Percentiles rank a stretch among this genome's conserved stretches.
These are phyloP conservation scores for Ogataea pignaliae DNA, from an alignment of 805 yeast genomes.

Conservation along the genomic window DNA sequence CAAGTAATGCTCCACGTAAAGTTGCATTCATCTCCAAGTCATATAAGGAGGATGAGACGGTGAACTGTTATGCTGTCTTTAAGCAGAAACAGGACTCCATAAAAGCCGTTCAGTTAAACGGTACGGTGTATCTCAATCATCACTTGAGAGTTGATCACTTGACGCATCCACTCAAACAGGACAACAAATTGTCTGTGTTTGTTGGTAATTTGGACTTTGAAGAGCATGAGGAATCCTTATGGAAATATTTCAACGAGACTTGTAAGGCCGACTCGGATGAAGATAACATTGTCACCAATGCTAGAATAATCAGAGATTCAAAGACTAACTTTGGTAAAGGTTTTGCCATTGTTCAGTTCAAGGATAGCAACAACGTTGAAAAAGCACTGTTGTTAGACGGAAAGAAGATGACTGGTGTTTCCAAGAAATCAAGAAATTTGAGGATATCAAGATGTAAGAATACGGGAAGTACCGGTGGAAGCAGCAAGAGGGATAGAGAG, in stretches of 20 bases:
- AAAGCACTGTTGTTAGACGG: slow-evolving; percentile 78
- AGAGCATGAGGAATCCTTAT: slow-evolving; percentile 83
- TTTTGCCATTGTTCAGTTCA: slow-evolving; percentile 91
- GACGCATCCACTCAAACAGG: slow-evolving; percentile 86
- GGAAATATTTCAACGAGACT: slow-evolving; percentile 64
- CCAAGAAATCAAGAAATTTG: slow-evolving; percentile 51
- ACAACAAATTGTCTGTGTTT: slow-evolving; percentile 77
- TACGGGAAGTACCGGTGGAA: slow-evolving; percentile 19
- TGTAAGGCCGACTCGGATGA: slow-evolving; percentile 41
- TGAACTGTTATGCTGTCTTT: slow-evolving; percentile 87
- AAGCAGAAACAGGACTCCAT: slow-evolving; percentile 45
- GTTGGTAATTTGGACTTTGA: slow-evolving; percentile 94
- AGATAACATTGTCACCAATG: slow-evolving; percentile 62
- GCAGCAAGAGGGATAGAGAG: slow-evolving; percentile 18
- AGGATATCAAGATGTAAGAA: slow-evolving; percentile 72
- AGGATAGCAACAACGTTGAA: slow-evolving; percentile 64
- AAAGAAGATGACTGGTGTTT: slow-evolving; percentile 42
- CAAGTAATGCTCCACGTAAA: slow-evolving; percentile 84
- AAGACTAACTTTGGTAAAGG: slow-evolving; percentile 97
- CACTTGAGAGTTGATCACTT: slow-evolving; percentile 91
- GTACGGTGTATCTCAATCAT: slow-evolving; percentile 57
- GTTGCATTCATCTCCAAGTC: slow-evolving; percentile 82
- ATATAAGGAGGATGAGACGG: slow-evolving; percentile 69
- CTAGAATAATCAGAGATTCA: slow-evolving; percentile 85
- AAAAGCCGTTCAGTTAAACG: slow-evolving; percentile 54